Base-by-base conservation (phyloP, 1,284 basidiomycete species). In the Inonotus obliquus region DNA sequence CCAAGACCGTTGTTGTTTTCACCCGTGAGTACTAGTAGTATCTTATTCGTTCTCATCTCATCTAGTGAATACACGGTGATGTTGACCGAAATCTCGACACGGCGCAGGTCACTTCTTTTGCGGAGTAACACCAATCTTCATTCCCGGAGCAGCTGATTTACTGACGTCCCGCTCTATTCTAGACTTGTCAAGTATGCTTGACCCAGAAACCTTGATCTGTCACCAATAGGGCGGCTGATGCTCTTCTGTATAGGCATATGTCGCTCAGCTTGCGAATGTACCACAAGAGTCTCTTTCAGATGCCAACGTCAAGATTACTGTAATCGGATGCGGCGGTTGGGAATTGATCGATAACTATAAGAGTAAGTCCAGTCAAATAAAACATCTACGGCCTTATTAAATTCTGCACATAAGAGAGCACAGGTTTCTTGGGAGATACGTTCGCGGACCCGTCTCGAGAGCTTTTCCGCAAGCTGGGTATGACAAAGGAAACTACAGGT, bases 281-380 rank as follows among this genome's bases (percentile, higher is more conserved):
- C 71, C 78, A 4, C 65, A 74, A 19, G 77, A 78, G 4, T 72
- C 76, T 0, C 71, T 89, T 7, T 71, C 76, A 2, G 67, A 71
- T 17, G 78, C 81, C 0, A 71, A 69, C 11, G 69, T 72, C 10
- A 76, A 76, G 47, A 74, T 89, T 3, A 74, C 82, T 1, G 69
- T 89, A 25, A 73, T 90, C 45, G 86, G 87, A 2, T 88, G 86
- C 65, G 87, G 87, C 1, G 80, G 84, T 29, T 84, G 79, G 76
- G 67, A 78, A 25, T 72, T 81, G 9, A 84, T 88, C 59, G 69
- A 75, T 47, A 66, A 70, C n/a, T 89, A 89, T 69, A 73, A 76
- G 55, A 78, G 85, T 83, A 60, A 29, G 74, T 48, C 35, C 61
- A 13, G 17, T 63, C 32, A 27, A 13, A 17, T 44, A 44, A 7